A percentile compares a stretch with the other conserved stretches of the same genome.
Conservation (phyloP, 2,329 filamentous ascomycete species). For the Penicillium sp. region DNA sequence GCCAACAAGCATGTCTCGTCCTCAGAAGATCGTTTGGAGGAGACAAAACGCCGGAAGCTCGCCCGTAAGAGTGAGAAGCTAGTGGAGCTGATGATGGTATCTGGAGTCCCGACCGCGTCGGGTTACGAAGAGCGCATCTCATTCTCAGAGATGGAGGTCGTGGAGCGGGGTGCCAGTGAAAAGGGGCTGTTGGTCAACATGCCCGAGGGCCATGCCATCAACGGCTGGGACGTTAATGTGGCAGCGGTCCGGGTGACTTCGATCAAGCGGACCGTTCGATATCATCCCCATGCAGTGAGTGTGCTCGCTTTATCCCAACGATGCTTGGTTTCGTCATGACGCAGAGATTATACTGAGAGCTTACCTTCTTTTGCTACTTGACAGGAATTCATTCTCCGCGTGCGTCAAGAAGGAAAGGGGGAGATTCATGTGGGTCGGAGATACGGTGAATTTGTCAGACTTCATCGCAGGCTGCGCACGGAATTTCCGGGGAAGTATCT, state of each 20-base stretch:
- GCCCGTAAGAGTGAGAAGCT: slow-evolving; percentile 91
- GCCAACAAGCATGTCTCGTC: slow-evolving; percentile 95
- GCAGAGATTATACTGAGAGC: background rate
- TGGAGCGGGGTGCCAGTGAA: slow-evolving; percentile 88
- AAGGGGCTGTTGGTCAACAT: slow-evolving; percentile 79
- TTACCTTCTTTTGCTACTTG: no score
- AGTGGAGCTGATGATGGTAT: slow-evolving; percentile 99
- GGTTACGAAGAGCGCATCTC: slow-evolving; percentile 96
- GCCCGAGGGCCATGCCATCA: slow-evolving; percentile 85
- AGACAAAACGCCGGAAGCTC: slow-evolving; percentile 89
- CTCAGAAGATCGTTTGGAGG: slow-evolving; percentile 89
- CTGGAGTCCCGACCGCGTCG: slow-evolving; percentile 87
- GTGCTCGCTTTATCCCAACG: no score
- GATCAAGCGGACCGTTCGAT: slow-evolving; percentile 77
- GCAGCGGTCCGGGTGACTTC: slow-evolving; percentile 76
- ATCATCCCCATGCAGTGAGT: slow-evolving; percentile 84
- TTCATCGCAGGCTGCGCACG: slow-evolving; percentile 71
- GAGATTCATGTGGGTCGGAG: slow-evolving; percentile 77
- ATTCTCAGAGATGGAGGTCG: slow-evolving; percentile 94
- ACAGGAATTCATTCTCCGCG: slow-evolving; percentile 81
- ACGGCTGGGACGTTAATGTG: slow-evolving; percentile 96
- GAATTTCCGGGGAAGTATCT: slow-evolving; percentile 89
- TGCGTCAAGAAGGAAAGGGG: slow-evolving; percentile 68
- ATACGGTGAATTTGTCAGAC: slow-evolving; percentile 78
- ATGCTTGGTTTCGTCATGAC: no score